A percentile compares a stretch with the other conserved stretches of the same genome.
Evolutionary conservation across 257 asterid genomes (phyloP).

Genomic region (Eustoma russellianum): DNA sequence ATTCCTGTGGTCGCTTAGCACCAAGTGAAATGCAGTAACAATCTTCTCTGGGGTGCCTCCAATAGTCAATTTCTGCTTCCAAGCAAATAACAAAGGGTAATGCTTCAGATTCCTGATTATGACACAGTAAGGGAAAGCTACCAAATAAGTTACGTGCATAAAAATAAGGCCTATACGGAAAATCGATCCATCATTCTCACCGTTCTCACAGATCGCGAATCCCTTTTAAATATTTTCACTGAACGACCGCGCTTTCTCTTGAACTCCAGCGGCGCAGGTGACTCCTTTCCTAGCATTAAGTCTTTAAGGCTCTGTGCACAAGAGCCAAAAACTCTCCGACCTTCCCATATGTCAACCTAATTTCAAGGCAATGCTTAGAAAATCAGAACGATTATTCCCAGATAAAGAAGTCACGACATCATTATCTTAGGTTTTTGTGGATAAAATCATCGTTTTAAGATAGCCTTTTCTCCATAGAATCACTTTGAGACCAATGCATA

Average conservation of each 20-base stretch:
- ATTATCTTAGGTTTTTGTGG: too few species aligned
- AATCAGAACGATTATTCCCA: too few species aligned
- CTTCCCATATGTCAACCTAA: slow-evolving; percentile 89
- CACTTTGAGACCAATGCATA: too few species aligned
- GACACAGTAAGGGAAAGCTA: slow-evolving; percentile 4
- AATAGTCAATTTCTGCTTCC: slow-evolving; percentile 68
- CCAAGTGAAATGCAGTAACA: slow-evolving; percentile 69
- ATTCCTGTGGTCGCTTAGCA: slow-evolving; percentile 41
- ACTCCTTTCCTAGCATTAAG: slow-evolving; percentile 68
- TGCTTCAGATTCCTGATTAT: slow-evolving; percentile 6
- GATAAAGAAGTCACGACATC: too few species aligned
- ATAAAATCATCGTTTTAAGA: too few species aligned
- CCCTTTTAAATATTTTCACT: slow-evolving; percentile 70
- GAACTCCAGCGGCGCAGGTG: slow-evolving; percentile 64
- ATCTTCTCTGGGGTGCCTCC: slow-evolving; percentile 87
- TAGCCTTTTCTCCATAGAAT: too few species aligned
- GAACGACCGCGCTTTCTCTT: slow-evolving; percentile 72
- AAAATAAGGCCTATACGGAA: slow-evolving; percentile 4
- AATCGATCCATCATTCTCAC: slow-evolving; percentile 31
- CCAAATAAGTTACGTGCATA: slow-evolving; percentile 7
- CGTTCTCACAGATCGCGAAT: slow-evolving; percentile 70
- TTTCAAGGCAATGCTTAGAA: background rate
- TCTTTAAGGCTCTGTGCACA: slow-evolving; percentile 57
- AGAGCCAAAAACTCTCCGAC: slow-evolving; percentile 85
- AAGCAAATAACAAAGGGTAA: slow-evolving; percentile 10